Evolutionary conservation across 2,329 filamentous ascomycete genomes (phyloP).

Genomic region (Trichophaea hybrida): DNA sequence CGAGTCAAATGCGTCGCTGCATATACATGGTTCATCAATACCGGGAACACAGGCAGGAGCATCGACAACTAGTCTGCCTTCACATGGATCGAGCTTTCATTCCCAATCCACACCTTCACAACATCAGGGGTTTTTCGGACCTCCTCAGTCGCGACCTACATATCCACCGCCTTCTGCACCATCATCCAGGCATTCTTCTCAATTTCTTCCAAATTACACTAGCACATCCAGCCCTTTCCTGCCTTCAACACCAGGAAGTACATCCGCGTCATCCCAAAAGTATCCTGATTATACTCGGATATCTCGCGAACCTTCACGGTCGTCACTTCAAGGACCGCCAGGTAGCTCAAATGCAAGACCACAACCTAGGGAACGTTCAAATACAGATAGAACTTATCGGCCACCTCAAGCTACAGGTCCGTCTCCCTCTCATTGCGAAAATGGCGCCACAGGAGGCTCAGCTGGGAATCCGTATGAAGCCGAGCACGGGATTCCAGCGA

Average conservation of each 20-base stretch:
- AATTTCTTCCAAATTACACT: conserved; percentile 14
- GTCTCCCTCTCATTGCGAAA: conserved; percentile 60
- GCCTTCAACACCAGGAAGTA: conserved; percentile 13
- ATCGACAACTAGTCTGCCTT: conserved; percentile 2
- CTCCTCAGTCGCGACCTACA: conserved; percentile 9
- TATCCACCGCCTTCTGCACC: conserved; percentile 18
- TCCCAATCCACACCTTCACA: conserved; percentile 4
- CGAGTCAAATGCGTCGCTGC: conserved; percentile 16
- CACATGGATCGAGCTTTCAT: neutral
- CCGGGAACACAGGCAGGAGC: conserved; percentile 12
- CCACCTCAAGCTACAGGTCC: conserved; percentile 39
- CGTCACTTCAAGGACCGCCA: conserved; percentile 38
- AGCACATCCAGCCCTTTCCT: conserved; percentile 14
- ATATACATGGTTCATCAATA: conserved; percentile 24
- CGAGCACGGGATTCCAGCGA: conserved; percentile 45
- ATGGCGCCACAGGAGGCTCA: conserved; percentile 33
- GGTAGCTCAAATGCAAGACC: conserved; percentile 7
- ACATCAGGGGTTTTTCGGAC: conserved; percentile 7
- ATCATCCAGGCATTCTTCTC: conserved; percentile 19
- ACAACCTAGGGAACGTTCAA: conserved; percentile 45
- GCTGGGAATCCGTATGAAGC: conserved; percentile 38
- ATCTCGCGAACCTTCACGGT: conserved; percentile 44
- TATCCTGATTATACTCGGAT: conserved; percentile 32
- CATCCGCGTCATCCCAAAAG: conserved; percentile 15
- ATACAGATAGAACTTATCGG: conserved; percentile 32